Evolutionary conservation across 352 stramenopile species (phyloP).

Genomic region (Globisporangium ultimum): DNA sequence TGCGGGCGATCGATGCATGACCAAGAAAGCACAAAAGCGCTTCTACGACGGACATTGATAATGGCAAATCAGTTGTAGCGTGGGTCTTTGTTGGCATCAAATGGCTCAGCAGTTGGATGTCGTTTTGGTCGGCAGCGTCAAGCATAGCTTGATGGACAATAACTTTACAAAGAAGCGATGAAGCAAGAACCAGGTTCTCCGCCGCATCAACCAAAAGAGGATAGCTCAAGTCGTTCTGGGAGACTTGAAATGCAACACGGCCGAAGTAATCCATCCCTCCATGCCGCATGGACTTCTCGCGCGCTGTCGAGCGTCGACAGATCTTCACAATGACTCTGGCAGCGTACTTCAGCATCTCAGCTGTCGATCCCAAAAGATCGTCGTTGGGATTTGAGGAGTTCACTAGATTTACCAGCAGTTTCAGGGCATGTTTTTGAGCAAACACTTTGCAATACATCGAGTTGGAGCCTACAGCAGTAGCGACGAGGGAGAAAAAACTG

Average conservation of each 20-base stretch:
- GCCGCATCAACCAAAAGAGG: conserved; percentile 4
- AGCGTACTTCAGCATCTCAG: conserved; percentile 20
- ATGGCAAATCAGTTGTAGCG: background rate
- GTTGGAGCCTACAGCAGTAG: conserved; percentile 20
- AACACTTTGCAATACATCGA: conserved; percentile 27
- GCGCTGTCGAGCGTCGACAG: conserved; percentile 8
- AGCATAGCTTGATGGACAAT: conserved; percentile 1
- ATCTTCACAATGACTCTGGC: conserved; percentile 27
- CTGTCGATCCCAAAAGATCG: background rate
- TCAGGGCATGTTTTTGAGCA: conserved; percentile 19
- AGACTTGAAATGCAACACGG: conserved; percentile 16
- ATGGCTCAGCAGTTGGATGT: conserved; percentile 3
- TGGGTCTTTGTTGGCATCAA: background rate
- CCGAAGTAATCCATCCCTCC: conserved; percentile 21
- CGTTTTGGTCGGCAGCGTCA: background rate
- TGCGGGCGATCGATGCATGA: background rate
- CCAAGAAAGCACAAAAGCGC: conserved; percentile 8
- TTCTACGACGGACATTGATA: conserved; percentile 5
- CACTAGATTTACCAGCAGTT: conserved; percentile 13
- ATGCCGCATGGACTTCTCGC: conserved; percentile 23
- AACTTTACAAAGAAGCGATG: conserved; percentile 24
- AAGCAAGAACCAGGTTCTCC: conserved; percentile 25
- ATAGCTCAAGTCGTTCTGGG: background rate
- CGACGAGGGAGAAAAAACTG: conserved; percentile 26
- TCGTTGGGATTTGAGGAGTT: background rate